Conservation (phyloP, 305 asterid species). For the Caryopteris hybrid region DNA sequence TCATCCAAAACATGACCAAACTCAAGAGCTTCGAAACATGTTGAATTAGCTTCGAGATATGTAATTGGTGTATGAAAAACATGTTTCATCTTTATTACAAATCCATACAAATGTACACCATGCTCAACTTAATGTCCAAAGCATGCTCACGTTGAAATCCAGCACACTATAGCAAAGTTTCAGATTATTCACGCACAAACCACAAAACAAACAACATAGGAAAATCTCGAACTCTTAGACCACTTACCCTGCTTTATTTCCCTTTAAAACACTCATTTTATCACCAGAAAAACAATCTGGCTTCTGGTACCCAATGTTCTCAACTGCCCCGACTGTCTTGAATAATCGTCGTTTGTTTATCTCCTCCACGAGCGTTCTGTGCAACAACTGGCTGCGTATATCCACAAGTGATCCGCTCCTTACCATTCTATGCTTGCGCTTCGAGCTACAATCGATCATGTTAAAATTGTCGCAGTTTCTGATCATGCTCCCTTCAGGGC, state of each 20-base stretch:
- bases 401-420: constrained; percentile 49
- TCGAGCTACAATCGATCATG: constrained; percentile 3
- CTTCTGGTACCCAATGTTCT: constrained; percentile 52
- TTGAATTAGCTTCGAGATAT: too few species aligned
- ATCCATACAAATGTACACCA: constrained; percentile 17
- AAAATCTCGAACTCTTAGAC: background rate
- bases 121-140: background rate
- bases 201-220: constrained; percentile 9
- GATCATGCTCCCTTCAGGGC: constrained; percentile 35
- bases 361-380: constrained; percentile 58
- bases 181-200: constrained; percentile 2
- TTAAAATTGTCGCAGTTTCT: constrained; percentile 12
- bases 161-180: background rate
- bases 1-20: too few species aligned
- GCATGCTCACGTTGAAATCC: constrained; percentile 20
- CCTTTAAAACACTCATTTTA: background rate
- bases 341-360: constrained; percentile 47
- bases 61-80: too few species aligned
- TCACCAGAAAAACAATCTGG: constrained; percentile 17
- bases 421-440: constrained; percentile 24
- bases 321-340: constrained; percentile 74
- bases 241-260: constrained; percentile 12
- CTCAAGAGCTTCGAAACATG: too few species aligned
- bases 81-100: constrained; percentile 18
- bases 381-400: constrained; percentile 68